Conservation (phyloP, 139 green algal genomes). For the Nannochloris sp. region DNA sequence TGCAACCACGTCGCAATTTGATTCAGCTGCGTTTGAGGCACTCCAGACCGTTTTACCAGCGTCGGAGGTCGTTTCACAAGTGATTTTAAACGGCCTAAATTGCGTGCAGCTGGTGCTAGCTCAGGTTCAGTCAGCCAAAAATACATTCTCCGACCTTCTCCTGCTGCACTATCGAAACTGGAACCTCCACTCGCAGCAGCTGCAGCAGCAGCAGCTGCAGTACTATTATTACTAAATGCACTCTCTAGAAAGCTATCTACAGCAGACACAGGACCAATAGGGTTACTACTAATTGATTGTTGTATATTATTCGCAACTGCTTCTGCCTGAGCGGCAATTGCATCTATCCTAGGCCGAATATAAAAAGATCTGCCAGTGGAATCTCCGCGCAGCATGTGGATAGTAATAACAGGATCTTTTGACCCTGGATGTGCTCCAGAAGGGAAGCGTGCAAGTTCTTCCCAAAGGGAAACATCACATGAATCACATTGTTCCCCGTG, state of each 20-base stretch:
- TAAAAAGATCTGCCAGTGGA: constrained; percentile 23
- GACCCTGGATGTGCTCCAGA: not conserved
- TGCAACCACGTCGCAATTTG: constrained; percentile 22
- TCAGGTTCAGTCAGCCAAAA: constrained; percentile 23
- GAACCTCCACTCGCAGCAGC: too few species aligned
- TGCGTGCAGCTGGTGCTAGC: not conserved
- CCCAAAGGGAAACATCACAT: constrained; percentile 11
- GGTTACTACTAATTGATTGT: too few species aligned
- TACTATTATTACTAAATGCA: too few species aligned
- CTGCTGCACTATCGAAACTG: not conserved
- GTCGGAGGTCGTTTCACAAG: constrained; percentile 23
- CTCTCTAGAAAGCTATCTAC: too few species aligned
- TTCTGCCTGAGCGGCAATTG: too few species aligned
- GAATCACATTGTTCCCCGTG: not conserved
- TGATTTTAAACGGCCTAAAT: constrained; percentile 25
- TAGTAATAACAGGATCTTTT: constrained; percentile 21
- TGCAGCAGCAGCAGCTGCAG: too few species aligned
- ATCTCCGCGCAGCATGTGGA: constrained; percentile 33
- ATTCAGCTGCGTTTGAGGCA: constrained; percentile 18
- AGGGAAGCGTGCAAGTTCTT: constrained; percentile 30
- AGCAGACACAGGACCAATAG: too few species aligned
- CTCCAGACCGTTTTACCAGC: constrained; percentile 16
- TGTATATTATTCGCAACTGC: too few species aligned
- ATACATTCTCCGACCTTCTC: constrained; percentile 14
- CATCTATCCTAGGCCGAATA: constrained; percentile 11